Percentiles rank a stretch among this genome's conserved stretches.
These are phyloP conservation scores for Leccinum truebloodii DNA, from an alignment of 768 basidiomycete species.

Conservation along the genomic window DNA sequence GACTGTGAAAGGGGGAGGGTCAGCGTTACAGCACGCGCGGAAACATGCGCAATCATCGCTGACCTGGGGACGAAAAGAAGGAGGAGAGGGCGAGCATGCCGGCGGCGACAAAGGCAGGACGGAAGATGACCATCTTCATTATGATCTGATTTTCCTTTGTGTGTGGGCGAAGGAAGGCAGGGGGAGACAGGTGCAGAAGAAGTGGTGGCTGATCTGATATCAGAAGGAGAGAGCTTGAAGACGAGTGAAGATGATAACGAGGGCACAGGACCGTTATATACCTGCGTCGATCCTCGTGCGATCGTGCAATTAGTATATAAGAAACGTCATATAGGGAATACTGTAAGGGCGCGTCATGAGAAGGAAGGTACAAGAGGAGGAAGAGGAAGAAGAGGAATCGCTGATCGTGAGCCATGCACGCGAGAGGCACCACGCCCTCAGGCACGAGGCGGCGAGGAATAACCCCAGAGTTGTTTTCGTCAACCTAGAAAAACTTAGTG, in stretches of 20 bases:
- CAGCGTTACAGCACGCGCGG: background rate
- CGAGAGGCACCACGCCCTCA: background rate
- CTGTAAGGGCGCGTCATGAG: background rate
- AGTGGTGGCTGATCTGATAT: background rate
- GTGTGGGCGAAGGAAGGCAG: background rate
- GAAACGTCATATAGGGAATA: conserved; percentile 18
- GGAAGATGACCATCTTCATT: conserved; percentile 27
- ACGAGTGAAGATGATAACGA: background rate
- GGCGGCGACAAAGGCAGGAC: conserved; percentile 17
- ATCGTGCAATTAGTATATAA: conserved; percentile 13
- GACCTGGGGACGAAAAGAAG: conserved; percentile 16
- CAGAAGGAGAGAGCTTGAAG: conserved; percentile 15
- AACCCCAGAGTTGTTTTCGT: too few species aligned
- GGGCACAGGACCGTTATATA: background rate
- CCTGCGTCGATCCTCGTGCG: background rate
- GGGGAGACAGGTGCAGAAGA: background rate
- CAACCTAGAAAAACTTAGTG: background rate
- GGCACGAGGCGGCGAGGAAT: background rate
- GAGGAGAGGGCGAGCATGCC: conserved; percentile 10
- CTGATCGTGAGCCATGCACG: background rate
- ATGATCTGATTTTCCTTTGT: background rate
- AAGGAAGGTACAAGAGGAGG: background rate
- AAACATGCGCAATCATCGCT: background rate
- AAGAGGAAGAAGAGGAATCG: background rate
- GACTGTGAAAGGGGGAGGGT: background rate